Evolutionary conservation across 2,329 filamentous ascomycete genomes (phyloP).

Genomic region (Claviceps cyperi): DNA sequence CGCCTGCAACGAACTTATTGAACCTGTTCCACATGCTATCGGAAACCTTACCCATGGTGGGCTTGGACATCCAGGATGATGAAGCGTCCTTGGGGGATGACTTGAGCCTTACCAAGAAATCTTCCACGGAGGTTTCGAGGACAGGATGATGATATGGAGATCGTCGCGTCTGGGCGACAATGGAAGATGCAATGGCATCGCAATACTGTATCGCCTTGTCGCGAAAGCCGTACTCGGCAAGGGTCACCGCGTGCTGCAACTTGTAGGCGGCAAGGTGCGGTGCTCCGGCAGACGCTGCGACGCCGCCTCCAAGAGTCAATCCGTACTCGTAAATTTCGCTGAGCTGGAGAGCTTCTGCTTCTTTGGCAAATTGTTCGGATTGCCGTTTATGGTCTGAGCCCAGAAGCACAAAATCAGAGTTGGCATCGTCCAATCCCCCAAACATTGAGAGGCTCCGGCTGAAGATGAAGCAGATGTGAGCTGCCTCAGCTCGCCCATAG

Average conservation of each 20-base stretch:
- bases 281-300: constrained; percentile 38
- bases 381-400: constrained; percentile 68
- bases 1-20: constrained; percentile 90
- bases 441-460: constrained; percentile 57
- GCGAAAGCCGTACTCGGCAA: constrained; percentile 72
- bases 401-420: constrained; percentile 65
- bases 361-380: constrained; percentile 57
- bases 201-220: constrained; percentile 84
- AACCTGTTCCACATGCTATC: constrained; percentile 84
- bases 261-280: constrained; percentile 88
- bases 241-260: constrained; percentile 66
- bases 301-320: constrained; percentile 50
- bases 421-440: constrained; percentile 69
- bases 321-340: constrained; percentile 94
- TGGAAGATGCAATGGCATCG: constrained; percentile 61
- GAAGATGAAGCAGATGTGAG: constrained; percentile 88
- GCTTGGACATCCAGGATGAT: constrained; percentile 84
- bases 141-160: constrained; percentile 75
- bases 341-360: constrained; percentile 78
- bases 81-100: constrained; percentile 72
- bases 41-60: constrained; percentile 90
- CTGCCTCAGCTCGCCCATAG: constrained; percentile 81
- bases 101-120: constrained; percentile 68
- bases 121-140: constrained; percentile 64
- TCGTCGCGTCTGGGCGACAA: constrained; percentile 66